Conservation (phyloP, 768 basidiomycete species). For the Cubamyces lactineus region DNA sequence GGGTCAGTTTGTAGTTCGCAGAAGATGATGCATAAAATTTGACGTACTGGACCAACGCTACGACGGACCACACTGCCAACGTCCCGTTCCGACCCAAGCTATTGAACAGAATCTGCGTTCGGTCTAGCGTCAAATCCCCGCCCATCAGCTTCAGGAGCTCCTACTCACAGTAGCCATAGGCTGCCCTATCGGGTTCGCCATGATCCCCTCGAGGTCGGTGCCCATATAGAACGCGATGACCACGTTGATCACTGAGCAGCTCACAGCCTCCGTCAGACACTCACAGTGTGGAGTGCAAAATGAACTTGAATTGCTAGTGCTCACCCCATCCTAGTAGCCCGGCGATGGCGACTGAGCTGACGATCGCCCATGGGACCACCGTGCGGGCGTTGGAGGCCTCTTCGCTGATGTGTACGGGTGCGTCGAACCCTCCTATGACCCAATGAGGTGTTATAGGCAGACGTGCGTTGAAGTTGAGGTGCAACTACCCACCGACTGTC, state of each 20-base stretch:
- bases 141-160: neutral
- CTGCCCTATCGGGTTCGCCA: constrained; percentile 50
- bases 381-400: constrained; percentile 62
- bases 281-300: too few relatives aligned
- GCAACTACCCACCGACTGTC: constrained; percentile 32
- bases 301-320: constrained; percentile 13
- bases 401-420: constrained; percentile 62
- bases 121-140: too few relatives aligned
- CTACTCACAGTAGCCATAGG: constrained; percentile 56
- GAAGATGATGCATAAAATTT: constrained; percentile 26
- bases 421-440: constrained; percentile 43
- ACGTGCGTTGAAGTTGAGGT: too few relatives aligned
- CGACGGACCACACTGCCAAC: constrained; percentile 42
- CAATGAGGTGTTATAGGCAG: too few relatives aligned
- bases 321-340: constrained; percentile 58
- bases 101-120: constrained; percentile 33
- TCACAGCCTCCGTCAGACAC: too few relatives aligned
- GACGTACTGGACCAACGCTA: constrained; percentile 36
- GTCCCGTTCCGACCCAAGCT: constrained; percentile 41
- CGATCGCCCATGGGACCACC: constrained; percentile 67
- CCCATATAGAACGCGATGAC: constrained; percentile 66
- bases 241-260: constrained; percentile 49
- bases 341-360: constrained; percentile 51
- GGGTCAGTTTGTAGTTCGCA: constrained; percentile 42
- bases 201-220: constrained; percentile 43